Evolutionary conservation across 176 grass and related monocot species (phyloP).

Genomic region (Zea luxurians): DNA sequence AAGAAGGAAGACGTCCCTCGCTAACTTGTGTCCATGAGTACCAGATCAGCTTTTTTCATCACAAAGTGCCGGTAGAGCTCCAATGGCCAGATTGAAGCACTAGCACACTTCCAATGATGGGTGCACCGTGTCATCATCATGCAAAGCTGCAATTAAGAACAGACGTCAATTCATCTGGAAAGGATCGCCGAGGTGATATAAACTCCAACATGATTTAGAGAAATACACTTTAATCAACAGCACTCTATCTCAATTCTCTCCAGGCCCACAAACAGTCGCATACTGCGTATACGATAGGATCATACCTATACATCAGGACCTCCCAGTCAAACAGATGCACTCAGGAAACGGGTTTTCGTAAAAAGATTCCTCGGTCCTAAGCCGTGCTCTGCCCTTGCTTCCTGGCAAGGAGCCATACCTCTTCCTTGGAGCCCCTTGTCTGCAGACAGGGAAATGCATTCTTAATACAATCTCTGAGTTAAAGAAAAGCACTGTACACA

Average conservation of each 20-base stretch:
- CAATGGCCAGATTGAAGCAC: neutral
- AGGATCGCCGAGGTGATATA: slow-evolving; percentile 12
- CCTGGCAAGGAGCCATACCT: slow-evolving; percentile 73
- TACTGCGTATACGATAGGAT: neutral
- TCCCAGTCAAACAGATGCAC: slow-evolving; percentile 72
- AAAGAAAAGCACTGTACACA: neutral
- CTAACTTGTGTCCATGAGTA: neutral
- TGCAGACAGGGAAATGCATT: slow-evolving; percentile 43
- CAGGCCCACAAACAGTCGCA: slow-evolving; percentile 10
- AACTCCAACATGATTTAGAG: no score
- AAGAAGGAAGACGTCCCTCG: neutral
- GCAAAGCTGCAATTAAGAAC: slow-evolving; percentile 31
- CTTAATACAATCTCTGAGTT: slow-evolving; percentile 13
- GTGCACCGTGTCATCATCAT: neutral
- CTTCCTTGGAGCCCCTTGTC: slow-evolving; percentile 86
- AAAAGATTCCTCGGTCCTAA: slow-evolving; percentile 88
- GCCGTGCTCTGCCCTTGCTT: slow-evolving; percentile 78
- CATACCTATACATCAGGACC: slow-evolving; percentile 48
- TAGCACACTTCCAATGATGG: neutral
- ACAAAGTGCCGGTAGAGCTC: neutral
- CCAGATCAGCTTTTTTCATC: neutral
- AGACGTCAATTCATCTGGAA: slow-evolving; percentile 1
- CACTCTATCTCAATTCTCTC: slow-evolving; percentile 11
- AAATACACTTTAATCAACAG: slow-evolving; percentile 2
- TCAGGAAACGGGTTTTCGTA: slow-evolving; percentile 91